Evolutionary conservation across 2,329 filamentous ascomycete species (phyloP).

Genomic region (Calonectria pseudoreteaudii): DNA sequence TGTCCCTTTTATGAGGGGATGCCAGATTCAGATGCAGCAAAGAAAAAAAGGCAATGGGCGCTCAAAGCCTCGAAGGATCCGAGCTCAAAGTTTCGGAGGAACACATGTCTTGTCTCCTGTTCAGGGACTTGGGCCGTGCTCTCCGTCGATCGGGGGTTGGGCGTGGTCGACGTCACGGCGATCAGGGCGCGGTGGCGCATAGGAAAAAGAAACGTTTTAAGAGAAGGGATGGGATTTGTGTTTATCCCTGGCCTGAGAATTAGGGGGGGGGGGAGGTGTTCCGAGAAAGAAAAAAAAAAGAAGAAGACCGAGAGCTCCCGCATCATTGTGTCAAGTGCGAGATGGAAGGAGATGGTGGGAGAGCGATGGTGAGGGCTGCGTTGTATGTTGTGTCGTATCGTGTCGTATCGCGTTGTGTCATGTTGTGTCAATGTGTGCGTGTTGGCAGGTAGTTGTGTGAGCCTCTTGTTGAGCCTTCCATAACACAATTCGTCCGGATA

Average conservation of each 20-base stretch:
- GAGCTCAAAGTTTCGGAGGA: slow-evolving; percentile 16
- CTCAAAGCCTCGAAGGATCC: slow-evolving; percentile 22
- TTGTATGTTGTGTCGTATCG: background rate
- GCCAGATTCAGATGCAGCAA: slow-evolving; percentile 42
- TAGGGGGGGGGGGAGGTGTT: background rate
- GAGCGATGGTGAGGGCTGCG: background rate
- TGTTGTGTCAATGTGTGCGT: background rate
- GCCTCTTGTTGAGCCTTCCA: slow-evolving; percentile 25
- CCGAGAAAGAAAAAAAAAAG: no score
- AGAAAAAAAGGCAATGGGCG: slow-evolving; percentile 17
- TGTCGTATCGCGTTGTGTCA: background rate
- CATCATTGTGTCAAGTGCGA: background rate
- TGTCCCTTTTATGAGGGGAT: slow-evolving; percentile 28
- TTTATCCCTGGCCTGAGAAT: background rate
- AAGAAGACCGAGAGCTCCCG: background rate
- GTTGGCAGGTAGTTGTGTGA: slow-evolving; percentile 21
- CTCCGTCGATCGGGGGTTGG: background rate
- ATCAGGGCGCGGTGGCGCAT: slow-evolving; percentile 8
- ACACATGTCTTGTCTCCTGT: background rate
- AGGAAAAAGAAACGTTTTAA: slow-evolving; percentile 8
- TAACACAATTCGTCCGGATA: slow-evolving; percentile 45
- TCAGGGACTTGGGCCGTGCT: background rate
- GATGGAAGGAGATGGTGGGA: background rate
- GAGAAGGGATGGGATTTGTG: background rate
- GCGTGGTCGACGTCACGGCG: slow-evolving; percentile 4